phyloP scores from a whole-genome alignment of 495 filamentous ascomycete genomes.

The Trichoderma orchidacearum region DNA sequence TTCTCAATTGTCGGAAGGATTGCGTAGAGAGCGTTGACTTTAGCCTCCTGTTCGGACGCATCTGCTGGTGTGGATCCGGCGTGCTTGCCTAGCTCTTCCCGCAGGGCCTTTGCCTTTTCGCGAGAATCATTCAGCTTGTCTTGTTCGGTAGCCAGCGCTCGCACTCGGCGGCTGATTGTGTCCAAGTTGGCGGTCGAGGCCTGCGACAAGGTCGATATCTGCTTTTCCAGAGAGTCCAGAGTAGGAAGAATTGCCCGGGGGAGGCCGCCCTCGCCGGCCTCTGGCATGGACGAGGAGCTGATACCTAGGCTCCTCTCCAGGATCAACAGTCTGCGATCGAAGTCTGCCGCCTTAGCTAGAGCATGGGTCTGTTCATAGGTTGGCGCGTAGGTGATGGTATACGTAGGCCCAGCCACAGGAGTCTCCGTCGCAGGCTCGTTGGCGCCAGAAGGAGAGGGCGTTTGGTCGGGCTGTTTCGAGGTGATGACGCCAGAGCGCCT shows the following conservation, averaged over 20 bases:
- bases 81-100: slow-evolving; percentile 40
- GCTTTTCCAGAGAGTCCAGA: slow-evolving; percentile 62
- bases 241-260: slow-evolving; percentile 62
- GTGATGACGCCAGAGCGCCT: slow-evolving; percentile 11
- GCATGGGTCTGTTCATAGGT: slow-evolving; percentile 47
- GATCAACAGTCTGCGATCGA: slow-evolving; percentile 63
- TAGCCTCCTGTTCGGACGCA: slow-evolving; percentile 58
- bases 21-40: slow-evolving; percentile 85
- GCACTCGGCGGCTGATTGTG: slow-evolving; percentile 56
- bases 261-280: slow-evolving; percentile 41
- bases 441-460: slow-evolving; percentile 1
- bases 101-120: slow-evolving; percentile 53
- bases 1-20: slow-evolving; percentile 82
- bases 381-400: slow-evolving; percentile 42
- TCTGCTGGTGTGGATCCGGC: slow-evolving; percentile 22
- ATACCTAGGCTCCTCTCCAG: slow-evolving; percentile 78
- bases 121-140: slow-evolving; percentile 63
- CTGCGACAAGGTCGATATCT: slow-evolving; percentile 49
- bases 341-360: slow-evolving; percentile 71
- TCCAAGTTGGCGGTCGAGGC: slow-evolving; percentile 58
- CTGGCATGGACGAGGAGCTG: slow-evolving; percentile 49
- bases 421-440: slow-evolving; percentile 4
- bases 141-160: slow-evolving; percentile 63
- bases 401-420: slow-evolving; percentile 18
- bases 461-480: slow-evolving; percentile 8